Base-by-base conservation (phyloP, 768 basidiomycete genomes). In the Hirschioporus abietinus region DNA sequence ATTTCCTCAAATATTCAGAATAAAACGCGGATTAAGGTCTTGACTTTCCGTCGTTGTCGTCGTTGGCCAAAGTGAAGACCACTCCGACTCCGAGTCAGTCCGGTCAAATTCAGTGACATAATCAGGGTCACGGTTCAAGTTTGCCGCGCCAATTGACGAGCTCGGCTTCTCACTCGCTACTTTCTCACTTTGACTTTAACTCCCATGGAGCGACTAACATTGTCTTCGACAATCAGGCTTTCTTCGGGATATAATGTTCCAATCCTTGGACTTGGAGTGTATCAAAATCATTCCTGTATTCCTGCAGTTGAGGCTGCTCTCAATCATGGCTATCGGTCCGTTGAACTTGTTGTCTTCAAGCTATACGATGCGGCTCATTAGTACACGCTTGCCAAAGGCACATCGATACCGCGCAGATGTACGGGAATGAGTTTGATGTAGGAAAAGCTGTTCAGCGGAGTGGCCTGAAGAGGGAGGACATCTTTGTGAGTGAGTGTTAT, bases 391-490 rank as follows among this genome's bases (percentile, higher is more conserved):
- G 58, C 20, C 9, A n/a, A 65, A 90, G 91, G 65, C 92, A 91
- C 66, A 78, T 92, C 58, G 92, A 93, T 74, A 84, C 88, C 0
- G 92, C 92, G 0, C 88, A 88, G 68, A 78, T 80, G 36, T 93
- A 92, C 73, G 78, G 76, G 60, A 84, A 81, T 7, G 83, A 84
- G 65, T 72, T 71, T 27, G 73, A 75, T 6, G 80, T 83, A 20
- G 82, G 84, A 1, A 70, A 76, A 6, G 82, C 79, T 0, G 75
- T 87, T 65, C 78, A 77, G 58, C 80, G 75, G 10, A 84, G 82
- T 20, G 83, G 83, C 1, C 75, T 84, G 57, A 80, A 83, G 2
- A 78, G 84, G 26, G 78, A 81, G 30, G 77, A 84, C 52, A 70
- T 85, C 26, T 84, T 81, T 70, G 74, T 86, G 30, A 84, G 83